Evolutionary conservation across 768 basidiomycete species (phyloP), one percentile per base, ranked within the genome.

Genomic region (Boletus vinaceobasis): DNA sequence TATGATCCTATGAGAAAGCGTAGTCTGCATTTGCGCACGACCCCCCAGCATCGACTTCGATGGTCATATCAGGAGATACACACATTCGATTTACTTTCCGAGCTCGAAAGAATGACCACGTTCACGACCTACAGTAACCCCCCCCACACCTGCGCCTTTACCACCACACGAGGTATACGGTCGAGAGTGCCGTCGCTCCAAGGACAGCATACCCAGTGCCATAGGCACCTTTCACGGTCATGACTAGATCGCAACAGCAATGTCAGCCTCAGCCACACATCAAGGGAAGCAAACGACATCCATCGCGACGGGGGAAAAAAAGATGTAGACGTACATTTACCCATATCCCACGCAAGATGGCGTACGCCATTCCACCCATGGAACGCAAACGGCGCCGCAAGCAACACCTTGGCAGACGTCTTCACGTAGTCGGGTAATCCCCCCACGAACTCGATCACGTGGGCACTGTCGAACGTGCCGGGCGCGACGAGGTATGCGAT

Each of bases 341-440:
- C 85, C 68, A 81, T 72, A 74, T 98, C 96, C 96, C 96, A 98
- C 33, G 73, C 71, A 64, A 98, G 74, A 77, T 98, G 96, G 39
- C 96, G 83, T 56, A 98, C 57, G 4, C 96, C 96, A 72, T 98
- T 98, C 72, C 85, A 78, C 8, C 83, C 81, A 75, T 98, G 96
- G 83, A 87, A 98, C 15, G 90, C 82, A 71, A 97, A 96, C 1
- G 95, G 92, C 4, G 82, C 79, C 13, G 93, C 93, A 43, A 98
- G 81, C 57, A 92, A 64, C 27, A 83, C 73, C 74, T 97, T 98
- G 48, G 81, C 85, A 10, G 81, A 73, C 55, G 84, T 81, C 74
- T 96, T 96, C 61, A 87, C 76, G 56, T 80, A 82, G 21, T 85
- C 84, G 9, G 95, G 95, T 14, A 94, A 76, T 23, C 79, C 77